Evolutionary conservation across 228 moss, liverwort and hornwort genomes (phyloP), one percentile per base, ranked within the genome.

Genomic region (Sphagnum fallax): DNA sequence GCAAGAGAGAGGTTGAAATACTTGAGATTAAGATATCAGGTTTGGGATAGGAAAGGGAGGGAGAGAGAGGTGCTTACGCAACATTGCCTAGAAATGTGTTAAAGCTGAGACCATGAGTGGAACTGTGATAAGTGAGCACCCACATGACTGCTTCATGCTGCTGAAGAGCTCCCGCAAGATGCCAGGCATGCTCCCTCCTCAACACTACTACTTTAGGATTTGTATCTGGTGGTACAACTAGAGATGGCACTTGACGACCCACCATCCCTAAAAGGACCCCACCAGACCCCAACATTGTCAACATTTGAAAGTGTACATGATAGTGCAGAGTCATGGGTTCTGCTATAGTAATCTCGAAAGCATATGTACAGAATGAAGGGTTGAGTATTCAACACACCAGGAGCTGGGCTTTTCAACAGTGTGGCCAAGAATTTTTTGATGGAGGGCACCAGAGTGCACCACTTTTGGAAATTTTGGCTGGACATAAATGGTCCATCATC

Each of bases 171-270:
- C 93, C 98, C 57, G 84, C 81, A 73, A 98, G 75, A 68, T 98
- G 98, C 98, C 98, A 98, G 68, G 98, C 98, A 70, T 98, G 80
- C 76, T 98, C 98, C 63, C 73, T 84, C 78, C 84, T 87, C 80
- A 94, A 69, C 15, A 88, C 53, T 16, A 87, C 55, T n/a, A 69
- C 80, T 69, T 62, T 72, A 7, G 74, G 73, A 57, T 75, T 70
- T 52, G 84, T 32, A 67, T 78, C 85, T 52, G 91, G 88, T 6
- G 94, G 82, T 48, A 79, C 69, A 11, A 86, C 13, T 72, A 98
- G 82, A 60, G 63, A 62, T 62, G 98, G 98, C 64, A 90, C 77
- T 61, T 89, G 86, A 77, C 89, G 89, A 65, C 90, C 94, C 14
- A 53, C 53, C 53, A 53, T 62, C 16, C 65, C 11, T 55, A 63